Conservation (phyloP, 1,139 yeast species). For the Kodamaea fungicola region DNA sequence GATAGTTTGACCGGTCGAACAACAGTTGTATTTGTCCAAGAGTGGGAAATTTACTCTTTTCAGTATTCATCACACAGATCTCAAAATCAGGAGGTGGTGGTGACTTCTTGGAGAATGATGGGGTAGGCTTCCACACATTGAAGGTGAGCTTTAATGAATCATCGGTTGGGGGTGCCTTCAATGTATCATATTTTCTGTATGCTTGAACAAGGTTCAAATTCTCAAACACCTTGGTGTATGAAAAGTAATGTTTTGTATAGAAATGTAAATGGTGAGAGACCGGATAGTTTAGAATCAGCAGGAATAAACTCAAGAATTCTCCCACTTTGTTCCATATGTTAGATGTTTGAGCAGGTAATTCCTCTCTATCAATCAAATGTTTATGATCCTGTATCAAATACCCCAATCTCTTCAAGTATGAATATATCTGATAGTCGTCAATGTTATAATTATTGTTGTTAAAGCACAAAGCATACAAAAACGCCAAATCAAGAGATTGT, state of each 20-base stretch:
- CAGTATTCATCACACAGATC: conserved; percentile 56
- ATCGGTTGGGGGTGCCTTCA: conserved; percentile 4
- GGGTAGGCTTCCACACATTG: conserved; percentile 84
- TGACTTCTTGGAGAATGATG: conserved; percentile 61
- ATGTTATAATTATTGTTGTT: conserved; percentile 24
- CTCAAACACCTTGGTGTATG: conserved; percentile 36
- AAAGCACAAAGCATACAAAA: conserved; percentile 56
- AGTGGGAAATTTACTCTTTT: conserved; percentile 50
- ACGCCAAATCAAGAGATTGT: conserved; percentile 58
- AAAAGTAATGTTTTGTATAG: conserved; percentile 28
- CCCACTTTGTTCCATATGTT: background rate
- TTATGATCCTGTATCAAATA: conserved; percentile 51
- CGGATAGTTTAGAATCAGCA: conserved; percentile 10
- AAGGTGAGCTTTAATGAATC: conserved; percentile 26
- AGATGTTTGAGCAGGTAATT: background rate
- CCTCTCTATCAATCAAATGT: background rate
- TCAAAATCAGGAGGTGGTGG: conserved; percentile 73
- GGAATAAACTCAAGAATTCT: background rate
- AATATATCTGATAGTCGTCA: conserved; percentile 66
- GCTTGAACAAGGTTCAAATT: conserved; percentile 35
- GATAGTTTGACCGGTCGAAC: conserved; percentile 20
- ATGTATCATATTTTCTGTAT: conserved; percentile 17
- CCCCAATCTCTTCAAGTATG: conserved; percentile 76
- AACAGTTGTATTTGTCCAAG: conserved; percentile 33
- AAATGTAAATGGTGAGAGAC: conserved; percentile 10